Evolutionary conservation across 2,329 filamentous ascomycete genomes (phyloP).

Genomic region (Metarhizium guizhouense): DNA sequence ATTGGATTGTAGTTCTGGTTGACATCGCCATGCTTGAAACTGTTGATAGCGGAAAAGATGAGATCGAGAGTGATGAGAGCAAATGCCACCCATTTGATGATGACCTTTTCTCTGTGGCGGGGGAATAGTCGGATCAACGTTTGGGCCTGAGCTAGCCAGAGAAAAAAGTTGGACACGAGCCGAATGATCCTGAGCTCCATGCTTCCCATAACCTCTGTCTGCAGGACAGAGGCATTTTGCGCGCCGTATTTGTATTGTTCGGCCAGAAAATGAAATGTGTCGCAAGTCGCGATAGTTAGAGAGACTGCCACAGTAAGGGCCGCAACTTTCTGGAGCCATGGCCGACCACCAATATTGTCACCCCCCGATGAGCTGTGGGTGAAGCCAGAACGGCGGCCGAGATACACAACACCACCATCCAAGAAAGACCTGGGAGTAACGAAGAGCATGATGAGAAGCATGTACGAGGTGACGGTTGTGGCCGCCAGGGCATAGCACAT

Average conservation of each 20-base stretch:
- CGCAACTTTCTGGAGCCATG: constrained; percentile 84
- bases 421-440: constrained; percentile 93
- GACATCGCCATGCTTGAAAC: constrained; percentile 50
- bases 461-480: constrained; percentile 83
- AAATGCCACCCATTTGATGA: constrained; percentile 98
- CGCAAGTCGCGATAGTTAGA: constrained; percentile 83
- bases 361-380: constrained; percentile 72
- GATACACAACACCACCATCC: constrained; percentile 72
- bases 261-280: constrained; percentile 81
- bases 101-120: constrained; percentile 91
- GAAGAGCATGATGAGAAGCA: constrained; percentile 86
- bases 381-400: constrained; percentile 76
- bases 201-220: constrained; percentile 71
- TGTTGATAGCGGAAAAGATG: constrained; percentile 85
- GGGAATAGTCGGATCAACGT: constrained; percentile 93
- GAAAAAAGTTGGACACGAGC: constrained; percentile 88
- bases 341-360: constrained; percentile 80
- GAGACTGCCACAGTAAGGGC: constrained; percentile 70
- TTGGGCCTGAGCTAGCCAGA: constrained; percentile 96
- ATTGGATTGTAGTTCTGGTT: constrained; percentile 40
- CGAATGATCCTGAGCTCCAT: constrained; percentile 83
- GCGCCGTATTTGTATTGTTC: constrained; percentile 70
- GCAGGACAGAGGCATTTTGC: constrained; percentile 70
- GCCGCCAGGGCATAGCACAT: constrained; percentile 89
- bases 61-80: constrained; percentile 85